These are phyloP conservation scores for Holtermanniella nyarrowii DNA, from an alignment of 768 basidiomycete species.

Conservation along the genomic window DNA sequence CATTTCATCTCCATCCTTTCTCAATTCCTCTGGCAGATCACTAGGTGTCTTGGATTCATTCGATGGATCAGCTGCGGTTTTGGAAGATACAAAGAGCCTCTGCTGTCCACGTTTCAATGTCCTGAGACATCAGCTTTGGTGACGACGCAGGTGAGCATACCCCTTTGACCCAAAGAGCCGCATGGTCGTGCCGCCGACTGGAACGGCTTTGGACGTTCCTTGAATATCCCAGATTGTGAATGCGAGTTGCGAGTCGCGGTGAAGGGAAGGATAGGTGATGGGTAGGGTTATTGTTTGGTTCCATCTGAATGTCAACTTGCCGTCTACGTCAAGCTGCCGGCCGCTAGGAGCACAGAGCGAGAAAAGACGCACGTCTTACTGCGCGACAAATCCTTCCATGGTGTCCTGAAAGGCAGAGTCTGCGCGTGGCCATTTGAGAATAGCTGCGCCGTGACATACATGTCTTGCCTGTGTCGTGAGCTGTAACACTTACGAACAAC, in stretches of 20 bases:
- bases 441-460: conserved; percentile 87
- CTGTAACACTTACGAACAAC: too few relatives aligned
- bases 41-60: conserved; percentile 75
- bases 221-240: conserved; percentile 96
- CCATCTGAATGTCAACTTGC: conserved; percentile 53
- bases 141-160: conserved; percentile 44
- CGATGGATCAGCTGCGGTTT: conserved; percentile 73
- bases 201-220: conserved; percentile 63
- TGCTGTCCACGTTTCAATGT: conserved; percentile 87
- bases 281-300: conserved; percentile 91
- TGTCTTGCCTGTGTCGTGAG: conserved; percentile 81
- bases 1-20: conserved; percentile 68
- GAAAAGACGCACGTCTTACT: conserved; percentile 54
- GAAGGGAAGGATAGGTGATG: conserved; percentile 87
- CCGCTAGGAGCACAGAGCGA: background rate
- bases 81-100: conserved; percentile 71
- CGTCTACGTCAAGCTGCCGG: background rate
- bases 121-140: conserved; percentile 43
- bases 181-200: conserved; percentile 86
- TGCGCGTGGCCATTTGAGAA: conserved; percentile 86
- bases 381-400: conserved; percentile 83
- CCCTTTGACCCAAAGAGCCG: conserved; percentile 86
- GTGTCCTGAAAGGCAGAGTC: conserved; percentile 81
- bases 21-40: conserved; percentile 50
- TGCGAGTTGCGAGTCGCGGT: conserved; percentile 72